Conservation (phyloP, 345 rosid genomes). For the Salix arbutifolia region DNA sequence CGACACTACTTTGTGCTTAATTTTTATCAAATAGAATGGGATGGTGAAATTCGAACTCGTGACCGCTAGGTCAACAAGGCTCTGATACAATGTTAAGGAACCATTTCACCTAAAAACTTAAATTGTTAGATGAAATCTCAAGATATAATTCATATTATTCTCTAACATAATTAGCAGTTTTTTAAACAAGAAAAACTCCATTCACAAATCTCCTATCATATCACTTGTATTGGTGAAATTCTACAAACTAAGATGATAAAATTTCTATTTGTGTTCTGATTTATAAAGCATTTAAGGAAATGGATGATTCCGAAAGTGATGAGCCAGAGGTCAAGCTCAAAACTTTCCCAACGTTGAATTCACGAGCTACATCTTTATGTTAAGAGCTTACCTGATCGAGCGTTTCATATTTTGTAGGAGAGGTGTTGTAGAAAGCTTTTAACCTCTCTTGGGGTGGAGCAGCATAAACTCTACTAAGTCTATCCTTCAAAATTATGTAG, state of each 20-base stretch:
- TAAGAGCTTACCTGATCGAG: constrained; percentile 66
- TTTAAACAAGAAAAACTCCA: neutral
- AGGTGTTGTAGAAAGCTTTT: constrained; percentile 56
- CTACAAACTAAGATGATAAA: neutral
- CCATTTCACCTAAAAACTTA: too few relatives aligned
- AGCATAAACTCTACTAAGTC: constrained; percentile 69
- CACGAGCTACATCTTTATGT: neutral
- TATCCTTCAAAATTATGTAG: constrained; percentile 50
- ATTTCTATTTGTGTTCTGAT: neutral
- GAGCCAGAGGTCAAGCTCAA: neutral
- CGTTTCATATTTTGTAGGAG: constrained; percentile 84
- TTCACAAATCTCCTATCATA: neutral
- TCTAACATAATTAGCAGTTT: neutral
- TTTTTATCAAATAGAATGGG: too few relatives aligned
- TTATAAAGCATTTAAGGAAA: neutral
- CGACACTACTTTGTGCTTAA: too few relatives aligned
- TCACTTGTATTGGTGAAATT: neutral
- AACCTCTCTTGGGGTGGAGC: constrained; percentile 73
- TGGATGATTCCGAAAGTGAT: neutral
- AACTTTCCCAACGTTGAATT: neutral
- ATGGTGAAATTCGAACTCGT: too few relatives aligned
- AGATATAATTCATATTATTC: too few relatives aligned
- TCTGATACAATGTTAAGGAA: too few relatives aligned
- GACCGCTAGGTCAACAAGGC: too few relatives aligned
- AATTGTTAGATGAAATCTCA: too few relatives aligned